A percentile compares a stretch with the other conserved stretches of the same genome.
Evolutionary conservation across 2,329 filamentous ascomycete genomes (phyloP).

Genomic region (Claviceps pusilla): DNA sequence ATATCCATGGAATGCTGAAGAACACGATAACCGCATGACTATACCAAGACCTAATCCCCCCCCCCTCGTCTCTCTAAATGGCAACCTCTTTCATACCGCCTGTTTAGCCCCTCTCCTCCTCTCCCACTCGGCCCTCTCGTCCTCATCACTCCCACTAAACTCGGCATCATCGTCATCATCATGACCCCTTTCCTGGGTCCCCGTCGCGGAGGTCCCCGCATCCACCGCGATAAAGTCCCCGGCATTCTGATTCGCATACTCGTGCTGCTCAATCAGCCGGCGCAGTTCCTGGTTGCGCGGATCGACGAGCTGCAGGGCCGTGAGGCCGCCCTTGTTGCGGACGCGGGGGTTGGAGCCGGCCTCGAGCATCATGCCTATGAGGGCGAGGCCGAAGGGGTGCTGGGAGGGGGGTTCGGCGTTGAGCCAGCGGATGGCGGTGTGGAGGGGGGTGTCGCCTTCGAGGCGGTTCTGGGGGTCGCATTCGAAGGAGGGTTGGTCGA

Average conservation of each 20-base stretch:
- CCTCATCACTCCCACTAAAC: conserved; percentile 49
- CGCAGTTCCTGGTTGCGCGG: conserved; percentile 49
- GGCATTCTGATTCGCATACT: conserved; percentile 46
- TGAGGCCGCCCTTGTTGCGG: conserved; percentile 59
- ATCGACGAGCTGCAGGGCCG: conserved; percentile 57
- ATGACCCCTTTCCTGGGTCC: neutral
- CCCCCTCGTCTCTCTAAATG: no score
- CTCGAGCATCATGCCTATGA: conserved; percentile 71
- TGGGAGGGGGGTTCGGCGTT: conserved; percentile 51
- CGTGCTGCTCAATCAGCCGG: conserved; percentile 52
- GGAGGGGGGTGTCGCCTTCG: conserved; percentile 65
- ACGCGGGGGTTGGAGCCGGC: conserved; percentile 47
- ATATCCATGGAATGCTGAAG: neutral
- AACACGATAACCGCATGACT: neutral
- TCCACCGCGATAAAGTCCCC: conserved; percentile 38
- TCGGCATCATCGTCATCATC: conserved; percentile 38
- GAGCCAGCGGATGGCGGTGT: conserved; percentile 63
- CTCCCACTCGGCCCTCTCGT: conserved; percentile 48
- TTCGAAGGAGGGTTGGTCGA: conserved; percentile 73
- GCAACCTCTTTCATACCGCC: conserved; percentile 7
- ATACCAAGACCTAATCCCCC: neutral
- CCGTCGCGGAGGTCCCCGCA: neutral
- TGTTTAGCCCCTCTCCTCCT: conserved; percentile 30
- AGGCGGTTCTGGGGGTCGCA: conserved; percentile 61
- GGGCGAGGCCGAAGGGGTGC: conserved; percentile 46